Evolutionary conservation across 139 green algal species (phyloP), one percentile per base, ranked within the genome.

Genomic region (Diplosphaera chodatii): DNA sequence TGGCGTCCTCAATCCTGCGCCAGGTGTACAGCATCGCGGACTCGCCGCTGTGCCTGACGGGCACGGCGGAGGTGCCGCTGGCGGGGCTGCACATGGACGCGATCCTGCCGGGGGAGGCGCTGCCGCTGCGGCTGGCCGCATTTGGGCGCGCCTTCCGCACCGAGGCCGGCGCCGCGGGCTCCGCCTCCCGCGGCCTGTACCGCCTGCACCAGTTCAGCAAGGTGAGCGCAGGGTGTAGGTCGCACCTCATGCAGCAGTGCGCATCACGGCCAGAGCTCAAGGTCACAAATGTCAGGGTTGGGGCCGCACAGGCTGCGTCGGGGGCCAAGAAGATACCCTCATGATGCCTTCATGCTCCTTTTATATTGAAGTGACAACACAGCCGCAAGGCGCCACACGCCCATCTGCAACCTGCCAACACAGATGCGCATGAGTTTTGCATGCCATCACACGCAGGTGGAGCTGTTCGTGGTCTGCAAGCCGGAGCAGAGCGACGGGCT

Each of bases 141-240:
- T 97, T 91, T 67, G 91, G 91, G 3, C 91, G 94, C 87, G 98
- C 94, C 86, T 99, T 99, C 85, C 77, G 94, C 34, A 98, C 95
- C 33, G 95, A 99, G 82, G 94, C 95, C 13, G 95, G 95, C 20
- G 91, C 94, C 13, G 20, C 67, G 73, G 83, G 85, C n/a, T 71
- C 85, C 56, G 89, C 91, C 22, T 85, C 84, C 65, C 90, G 88
- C 77, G 95, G 95, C 0, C 82, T 99, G 37, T 99, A 98, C 83
- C 83, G 95, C 18, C 89, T 99, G 70, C 95, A 99, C 78, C 95
- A 99, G 81, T 99, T 99, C 84, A 94, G 80, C 83, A 99, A 99
- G 86, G 92, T 84, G 65, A n/a, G 20, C 20, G n/a, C n/a, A n/a
- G n/a, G n/a, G n/a, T n/a, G n/a, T n/a, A n/a, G n/a, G n/a, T n/a